Base-by-base conservation (phyloP, 2,329 filamentous ascomycete species). In the Cytospora schulzeri region DNA sequence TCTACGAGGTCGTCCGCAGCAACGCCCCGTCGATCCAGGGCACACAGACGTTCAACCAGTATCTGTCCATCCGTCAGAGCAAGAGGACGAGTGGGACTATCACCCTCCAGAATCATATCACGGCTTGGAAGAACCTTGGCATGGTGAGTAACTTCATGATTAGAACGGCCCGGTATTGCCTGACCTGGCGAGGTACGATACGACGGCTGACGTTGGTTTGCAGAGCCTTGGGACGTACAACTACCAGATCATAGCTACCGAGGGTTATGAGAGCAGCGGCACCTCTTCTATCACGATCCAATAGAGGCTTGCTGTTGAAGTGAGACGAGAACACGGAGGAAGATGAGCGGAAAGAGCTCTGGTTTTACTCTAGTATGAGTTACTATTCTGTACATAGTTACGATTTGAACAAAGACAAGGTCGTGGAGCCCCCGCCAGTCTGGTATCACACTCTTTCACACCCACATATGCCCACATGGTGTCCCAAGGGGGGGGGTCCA, bases 231-330 rank as follows among this genome's bases (percentile, higher is more conserved):
- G 80, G 2, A 73, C 69, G 31, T 75, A 76, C 68, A 73, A 82
- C 70, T 82, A 82, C 70, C 76, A 78, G 75, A 81, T 82, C 66
- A 70, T 80, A n/a, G 79, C 79, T 9, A 79, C 77, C 4, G 79
- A 81, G 69, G 64, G 64, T 24, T 66, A 80, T 68, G 71, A 77
- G 60, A 79, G 77, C 71, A 76, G 71, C 64, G 79, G 79, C 12
- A 61, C 57, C 35, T 63, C 64, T 28, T 63, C 62, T 35, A 61
- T 66, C n/a, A 67, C 65, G 14, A 64, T 65, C 33, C 35, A 38
- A 14, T 48, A 19, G 14, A 11, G n/a, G 45, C 17, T 41, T 6
- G 15, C 15, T 8, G 15, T n/a, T 19, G 38, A 6, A n/a, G 6
- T 41, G 38, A 8, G 19, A n/a, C 19, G 38, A n/a, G 38, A 41